phyloP scores from a whole-genome alignment of 164 flowering plant species.

The Berberis vulgaris region DNA sequence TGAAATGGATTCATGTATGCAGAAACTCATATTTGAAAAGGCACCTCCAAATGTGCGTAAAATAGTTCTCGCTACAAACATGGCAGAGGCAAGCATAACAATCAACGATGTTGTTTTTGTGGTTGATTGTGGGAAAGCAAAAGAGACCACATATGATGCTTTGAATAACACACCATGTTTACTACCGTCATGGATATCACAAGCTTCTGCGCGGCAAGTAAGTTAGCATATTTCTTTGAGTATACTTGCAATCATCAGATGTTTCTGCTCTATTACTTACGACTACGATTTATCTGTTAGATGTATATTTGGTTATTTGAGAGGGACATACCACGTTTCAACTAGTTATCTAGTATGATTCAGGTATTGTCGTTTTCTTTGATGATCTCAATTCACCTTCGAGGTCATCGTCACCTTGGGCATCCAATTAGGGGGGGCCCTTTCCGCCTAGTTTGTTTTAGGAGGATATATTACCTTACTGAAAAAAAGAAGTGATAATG shows the following conservation, averaged over 20 bases:
- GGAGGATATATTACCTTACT: too few species aligned
- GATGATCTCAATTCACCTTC: too few species aligned
- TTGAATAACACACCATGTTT: conserved; percentile 96
- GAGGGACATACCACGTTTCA: background rate
- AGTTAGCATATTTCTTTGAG: conserved; percentile 17
- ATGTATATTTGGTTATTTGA: background rate
- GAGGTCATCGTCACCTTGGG: too few species aligned
- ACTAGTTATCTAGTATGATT: background rate
- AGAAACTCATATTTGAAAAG: conserved; percentile 91
- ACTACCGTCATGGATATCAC: conserved; percentile 97
- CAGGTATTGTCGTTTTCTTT: too few species aligned
- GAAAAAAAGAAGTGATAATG: too few species aligned
- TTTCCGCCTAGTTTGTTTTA: too few species aligned
- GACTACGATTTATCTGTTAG: background rate
- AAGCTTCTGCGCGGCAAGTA: conserved; percentile 97
- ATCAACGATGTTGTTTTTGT: conserved; percentile 95
- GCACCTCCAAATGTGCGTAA: conserved; percentile 88
- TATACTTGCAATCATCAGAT: background rate
- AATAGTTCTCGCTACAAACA: conserved; percentile 94
- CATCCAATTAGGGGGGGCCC: too few species aligned
- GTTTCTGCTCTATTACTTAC: too few species aligned
- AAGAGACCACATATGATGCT: conserved; percentile 99
- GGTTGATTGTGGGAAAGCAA: conserved; percentile 99
- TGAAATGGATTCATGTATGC: conserved; percentile 16
- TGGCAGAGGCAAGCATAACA: conserved; percentile 99